phyloP scores from a whole-genome alignment of 768 basidiomycete genomes.

The Suillus alpinus region DNA sequence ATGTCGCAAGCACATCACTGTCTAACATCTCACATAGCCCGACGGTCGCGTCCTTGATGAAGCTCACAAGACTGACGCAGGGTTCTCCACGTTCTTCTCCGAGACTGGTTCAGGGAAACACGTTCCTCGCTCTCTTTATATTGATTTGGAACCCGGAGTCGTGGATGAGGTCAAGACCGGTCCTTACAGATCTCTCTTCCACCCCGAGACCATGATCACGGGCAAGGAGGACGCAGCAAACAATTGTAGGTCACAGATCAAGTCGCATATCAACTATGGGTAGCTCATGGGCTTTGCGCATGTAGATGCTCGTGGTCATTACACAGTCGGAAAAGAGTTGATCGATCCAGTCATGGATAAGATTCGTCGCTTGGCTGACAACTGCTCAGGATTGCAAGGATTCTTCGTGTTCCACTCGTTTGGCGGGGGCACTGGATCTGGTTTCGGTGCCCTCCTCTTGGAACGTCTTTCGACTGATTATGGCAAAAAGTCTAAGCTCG shows the following conservation, averaged over 20 bases:
- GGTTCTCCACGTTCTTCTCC: slow-evolving; percentile 98
- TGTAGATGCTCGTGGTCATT: slow-evolving; percentile 96
- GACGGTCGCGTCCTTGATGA: slow-evolving; percentile 84
- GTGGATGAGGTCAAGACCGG: slow-evolving; percentile 95
- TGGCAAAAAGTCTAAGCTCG: slow-evolving; percentile 98
- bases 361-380: slow-evolving; percentile 93
- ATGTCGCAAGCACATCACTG: background rate
- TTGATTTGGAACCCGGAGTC: slow-evolving; percentile 92
- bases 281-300: slow-evolving; percentile 11
- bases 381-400: slow-evolving; percentile 96
- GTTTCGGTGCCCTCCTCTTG: slow-evolving; percentile 95
- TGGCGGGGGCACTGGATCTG: slow-evolving; percentile 98
- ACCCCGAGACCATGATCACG: slow-evolving; percentile 94
- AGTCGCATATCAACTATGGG: background rate
- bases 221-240: slow-evolving; percentile 99
- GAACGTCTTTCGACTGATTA: slow-evolving; percentile 98
- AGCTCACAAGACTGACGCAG: slow-evolving; percentile 64
- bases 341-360: slow-evolving; percentile 98
- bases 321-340: slow-evolving; percentile 97
- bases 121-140: slow-evolving; percentile 95
- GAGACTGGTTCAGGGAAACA: slow-evolving; percentile 92
- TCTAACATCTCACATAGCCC: slow-evolving; percentile 48
- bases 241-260: slow-evolving; percentile 70
- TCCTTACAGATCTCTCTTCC: slow-evolving; percentile 90
- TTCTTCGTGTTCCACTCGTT: slow-evolving; percentile 99